A percentile compares a stretch with the other conserved stretches of the same genome.
These are phyloP conservation scores for Stachybotrys echinatus DNA, from an alignment of 2,329 filamentous ascomycete genomes.

Conservation along the genomic window DNA sequence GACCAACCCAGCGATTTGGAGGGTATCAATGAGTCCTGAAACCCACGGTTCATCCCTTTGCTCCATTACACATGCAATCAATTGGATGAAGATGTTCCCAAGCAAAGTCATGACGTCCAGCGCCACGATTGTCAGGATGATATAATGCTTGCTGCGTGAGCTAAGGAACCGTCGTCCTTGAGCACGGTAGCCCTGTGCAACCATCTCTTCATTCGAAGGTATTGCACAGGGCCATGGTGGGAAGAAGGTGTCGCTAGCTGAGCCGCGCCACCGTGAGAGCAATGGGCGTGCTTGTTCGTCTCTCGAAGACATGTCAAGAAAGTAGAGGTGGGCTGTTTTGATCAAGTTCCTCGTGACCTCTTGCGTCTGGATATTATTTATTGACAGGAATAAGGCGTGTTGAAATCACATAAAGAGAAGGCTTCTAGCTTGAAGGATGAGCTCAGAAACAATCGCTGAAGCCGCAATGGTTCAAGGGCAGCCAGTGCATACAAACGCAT, in stretches of 20 bases:
- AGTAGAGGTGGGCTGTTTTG: too few species aligned
- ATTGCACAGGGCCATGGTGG: background rate
- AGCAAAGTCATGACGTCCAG: constrained; percentile 41
- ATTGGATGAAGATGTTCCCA: constrained; percentile 40
- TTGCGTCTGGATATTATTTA: too few species aligned
- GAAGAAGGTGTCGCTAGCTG: background rate
- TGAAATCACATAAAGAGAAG: too few species aligned
- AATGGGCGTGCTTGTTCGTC: too few species aligned
- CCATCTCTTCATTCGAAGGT: background rate
- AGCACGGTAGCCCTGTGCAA: background rate
- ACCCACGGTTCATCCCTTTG: constrained; percentile 36
- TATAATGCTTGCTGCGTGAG: constrained; percentile 38
- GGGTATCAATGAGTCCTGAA: constrained; percentile 21
- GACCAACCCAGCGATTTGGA: constrained; percentile 45
- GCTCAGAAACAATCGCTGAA: too few species aligned
- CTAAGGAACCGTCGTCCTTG: constrained; percentile 16
- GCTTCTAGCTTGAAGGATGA: too few species aligned
- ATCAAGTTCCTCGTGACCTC: too few species aligned
- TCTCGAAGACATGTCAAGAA: too few species aligned
- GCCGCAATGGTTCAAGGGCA: too few species aligned
- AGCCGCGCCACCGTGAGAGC: too few species aligned
- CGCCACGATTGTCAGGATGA: constrained; percentile 36
- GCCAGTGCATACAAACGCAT: too few species aligned
- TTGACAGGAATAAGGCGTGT: too few species aligned
- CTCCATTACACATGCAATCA: constrained; percentile 42